These are phyloP conservation scores for Pseudopyricularia cyperi DNA, from an alignment of 2,329 filamentous ascomycete species.

Conservation along the genomic window DNA sequence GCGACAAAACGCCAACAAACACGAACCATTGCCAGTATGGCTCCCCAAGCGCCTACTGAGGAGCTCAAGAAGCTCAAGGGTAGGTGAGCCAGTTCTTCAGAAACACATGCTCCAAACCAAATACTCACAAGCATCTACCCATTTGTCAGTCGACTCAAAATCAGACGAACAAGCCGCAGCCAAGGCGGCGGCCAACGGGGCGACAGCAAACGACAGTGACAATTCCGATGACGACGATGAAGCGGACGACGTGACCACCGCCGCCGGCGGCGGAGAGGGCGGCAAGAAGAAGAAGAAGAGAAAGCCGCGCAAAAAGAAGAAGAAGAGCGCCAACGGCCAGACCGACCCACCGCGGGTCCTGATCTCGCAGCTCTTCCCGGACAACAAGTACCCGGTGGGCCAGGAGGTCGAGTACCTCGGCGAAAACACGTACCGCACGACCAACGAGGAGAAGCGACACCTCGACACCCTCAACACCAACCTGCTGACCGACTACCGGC, in stretches of 20 bases:
- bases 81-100: constrained; percentile 8
- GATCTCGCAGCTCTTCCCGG: constrained; percentile 61
- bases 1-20: background rate
- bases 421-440: constrained; percentile 69
- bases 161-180: constrained; percentile 20
- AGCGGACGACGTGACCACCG: constrained; percentile 23
- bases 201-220: constrained; percentile 28
- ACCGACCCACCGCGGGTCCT: constrained; percentile 65
- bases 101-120: background rate
- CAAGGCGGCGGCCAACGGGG: constrained; percentile 23
- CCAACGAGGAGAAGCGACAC: constrained; percentile 72
- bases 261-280: constrained; percentile 23
- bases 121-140: background rate
- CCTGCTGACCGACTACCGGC: constrained; percentile 64
- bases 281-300: constrained; percentile 59
- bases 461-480: constrained; percentile 69
- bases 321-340: constrained; percentile 53
- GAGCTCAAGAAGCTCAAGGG: constrained; percentile 27
- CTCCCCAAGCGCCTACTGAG: constrained; percentile 23
- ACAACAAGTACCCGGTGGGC: constrained; percentile 60
- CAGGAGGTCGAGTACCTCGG: constrained; percentile 66
- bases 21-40: constrained; percentile 21
- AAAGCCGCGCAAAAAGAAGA: constrained; percentile 62
- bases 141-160: background rate
- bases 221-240: constrained; percentile 38